Evolutionary conservation across 768 basidiomycete genomes (phyloP).

Genomic region (Cystoderma amianthinum): DNA sequence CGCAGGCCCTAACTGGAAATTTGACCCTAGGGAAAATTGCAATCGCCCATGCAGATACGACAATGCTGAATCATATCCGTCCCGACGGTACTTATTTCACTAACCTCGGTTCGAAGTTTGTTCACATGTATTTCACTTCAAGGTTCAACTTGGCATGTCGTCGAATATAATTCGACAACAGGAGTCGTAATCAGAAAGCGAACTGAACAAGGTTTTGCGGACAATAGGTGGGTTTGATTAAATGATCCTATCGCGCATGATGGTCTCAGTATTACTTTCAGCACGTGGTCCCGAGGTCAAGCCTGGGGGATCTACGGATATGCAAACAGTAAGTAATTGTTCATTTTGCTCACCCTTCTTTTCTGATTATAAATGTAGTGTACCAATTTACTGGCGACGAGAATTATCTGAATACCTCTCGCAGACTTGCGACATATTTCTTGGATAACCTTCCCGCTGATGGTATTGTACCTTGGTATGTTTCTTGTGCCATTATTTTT

Average conservation of each 20-base stretch:
- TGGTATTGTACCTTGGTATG: slow-evolving; percentile 64
- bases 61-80: slow-evolving; percentile 61
- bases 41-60: slow-evolving; percentile 57
- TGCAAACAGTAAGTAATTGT: slow-evolving; percentile 47
- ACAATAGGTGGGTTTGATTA: slow-evolving; percentile 25
- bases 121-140: neutral
- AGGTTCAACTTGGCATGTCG: slow-evolving; percentile 54
- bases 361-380: slow-evolving; percentile 33
- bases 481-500: slow-evolving; percentile 3
- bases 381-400: slow-evolving; percentile 42
- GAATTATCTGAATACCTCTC: slow-evolving; percentile 54
- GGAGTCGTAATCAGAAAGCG: slow-evolving; percentile 49
- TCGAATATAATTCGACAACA: slow-evolving; percentile 62
- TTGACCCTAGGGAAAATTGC: slow-evolving; percentile 53
- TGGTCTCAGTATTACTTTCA: slow-evolving; percentile 12
- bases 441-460: slow-evolving; percentile 49
- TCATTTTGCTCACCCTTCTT: no score
- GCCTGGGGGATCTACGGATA: slow-evolving; percentile 69
- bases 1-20: slow-evolving; percentile 53
- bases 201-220: slow-evolving; percentile 58
- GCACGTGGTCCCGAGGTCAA: slow-evolving; percentile 73
- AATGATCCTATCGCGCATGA: neutral
- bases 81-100: slow-evolving; percentile 40
- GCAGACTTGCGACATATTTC: slow-evolving; percentile 54
- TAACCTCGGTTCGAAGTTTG: slow-evolving; percentile 1